Evolutionary conservation across 768 basidiomycete genomes (phyloP).

Genomic region (Termitomyces eurrhizus): DNA sequence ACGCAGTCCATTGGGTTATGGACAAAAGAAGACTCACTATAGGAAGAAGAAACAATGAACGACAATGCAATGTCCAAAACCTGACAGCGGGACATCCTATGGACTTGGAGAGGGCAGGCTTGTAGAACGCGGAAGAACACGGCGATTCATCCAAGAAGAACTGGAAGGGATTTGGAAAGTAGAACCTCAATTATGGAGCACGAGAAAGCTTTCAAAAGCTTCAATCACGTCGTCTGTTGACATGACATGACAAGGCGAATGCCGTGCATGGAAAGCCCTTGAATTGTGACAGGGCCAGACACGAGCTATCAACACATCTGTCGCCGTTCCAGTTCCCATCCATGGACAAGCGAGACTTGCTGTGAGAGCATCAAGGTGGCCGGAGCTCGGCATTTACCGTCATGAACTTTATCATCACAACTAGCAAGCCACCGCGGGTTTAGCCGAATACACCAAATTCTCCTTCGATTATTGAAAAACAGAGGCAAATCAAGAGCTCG

Average conservation of each 20-base stretch:
- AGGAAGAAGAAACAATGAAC: background rate
- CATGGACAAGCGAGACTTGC: background rate
- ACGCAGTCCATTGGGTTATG: background rate
- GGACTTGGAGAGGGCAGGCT: too few species aligned
- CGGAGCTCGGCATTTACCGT: background rate
- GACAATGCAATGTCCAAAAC: too few species aligned
- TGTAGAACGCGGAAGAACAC: too few species aligned
- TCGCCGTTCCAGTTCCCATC: too few species aligned
- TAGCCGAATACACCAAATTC: conserved; percentile 27
- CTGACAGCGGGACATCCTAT: too few species aligned
- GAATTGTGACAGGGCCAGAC: background rate
- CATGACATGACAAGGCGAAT: too few species aligned
- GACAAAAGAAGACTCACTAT: too few species aligned
- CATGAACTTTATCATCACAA: conserved; percentile 30
- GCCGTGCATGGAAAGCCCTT: background rate
- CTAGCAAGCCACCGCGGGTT: conserved; percentile 43
- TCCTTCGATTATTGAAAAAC: conserved; percentile 22
- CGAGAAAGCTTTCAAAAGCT: background rate
- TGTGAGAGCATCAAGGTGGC: too few species aligned
- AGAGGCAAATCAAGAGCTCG: conserved; percentile 40
- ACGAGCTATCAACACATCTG: background rate
- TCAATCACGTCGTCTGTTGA: background rate
- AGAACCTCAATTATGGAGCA: background rate
- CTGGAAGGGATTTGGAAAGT: background rate
- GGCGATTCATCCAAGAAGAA: too few species aligned